Base-by-base conservation (phyloP, 805 yeast genomes). In the Starmera caribaea region DNA sequence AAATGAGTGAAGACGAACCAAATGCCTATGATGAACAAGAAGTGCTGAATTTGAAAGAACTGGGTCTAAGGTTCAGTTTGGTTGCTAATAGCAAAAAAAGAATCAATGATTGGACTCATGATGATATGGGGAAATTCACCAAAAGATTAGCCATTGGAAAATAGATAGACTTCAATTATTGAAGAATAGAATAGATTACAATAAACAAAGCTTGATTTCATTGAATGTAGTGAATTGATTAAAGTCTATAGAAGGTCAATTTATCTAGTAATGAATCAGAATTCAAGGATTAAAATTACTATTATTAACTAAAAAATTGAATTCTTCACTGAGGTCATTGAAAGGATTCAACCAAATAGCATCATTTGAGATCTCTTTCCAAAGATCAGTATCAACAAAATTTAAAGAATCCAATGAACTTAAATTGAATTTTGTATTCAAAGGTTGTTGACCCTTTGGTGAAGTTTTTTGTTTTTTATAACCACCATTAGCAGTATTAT, bases 301-400 rank as follows among this genome's bases (percentile, higher is more conserved):
- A 21, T 46, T 55, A 30, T 53, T 58, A 44, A 54, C 46, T 30
- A 57, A 39, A 16, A 42, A 44, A 32, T 54, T 57, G 32, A 68
- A 58, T 36, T 66, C 73, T 30, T 63, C 67, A 16, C 63, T 61
- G 14, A 57, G 59, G 35, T 66, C 74, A 41, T 71, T 72, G 41
- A 83, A 58, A 2, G 55, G 45, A 9, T 42, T 48, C 16, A 54
- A 40, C 94, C 94, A 83, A 47, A 74, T 78, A 0, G 89, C 89
- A 50, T 81, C 86, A 50, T 73, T 74, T 0, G 88, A 76, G 40
- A 83, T 79, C 45, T 82, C 89, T 51, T 75, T 79, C 94, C 94
- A 83, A 28, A 83, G 59, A 44, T 79, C 70, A 60, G 45, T 51
- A 3, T 41, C 50, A 17, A 44, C 42, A 7, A 42, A 41, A 9